Conservation (phyloP, 768 basidiomycete species). For the Hydnomerulius pinastri region DNA sequence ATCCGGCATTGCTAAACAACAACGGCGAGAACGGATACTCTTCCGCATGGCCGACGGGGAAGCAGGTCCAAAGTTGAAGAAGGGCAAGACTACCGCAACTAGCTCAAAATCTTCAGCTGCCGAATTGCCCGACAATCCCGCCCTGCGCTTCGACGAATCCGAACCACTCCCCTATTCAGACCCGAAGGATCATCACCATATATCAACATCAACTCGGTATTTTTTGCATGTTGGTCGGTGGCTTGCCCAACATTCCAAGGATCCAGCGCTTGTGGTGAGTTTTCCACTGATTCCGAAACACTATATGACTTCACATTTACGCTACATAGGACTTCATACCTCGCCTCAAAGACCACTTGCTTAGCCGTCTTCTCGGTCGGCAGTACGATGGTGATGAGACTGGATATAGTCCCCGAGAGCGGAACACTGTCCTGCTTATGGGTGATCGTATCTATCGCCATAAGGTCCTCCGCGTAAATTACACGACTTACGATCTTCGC, state of each 20-base stretch:
- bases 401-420: slow-evolving; percentile 20
- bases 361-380: slow-evolving; percentile 9
- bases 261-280: slow-evolving; percentile 11
- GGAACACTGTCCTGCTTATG: slow-evolving; percentile 15
- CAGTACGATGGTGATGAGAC: slow-evolving; percentile 29
- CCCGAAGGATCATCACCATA: slow-evolving; percentile 17
- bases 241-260: slow-evolving; percentile 1
- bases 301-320: slow-evolving; percentile 4
- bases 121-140: neutral
- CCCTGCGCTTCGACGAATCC: slow-evolving; percentile 3
- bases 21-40: slow-evolving; percentile 12
- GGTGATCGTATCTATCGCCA: slow-evolving; percentile 28
- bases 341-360: slow-evolving; percentile 20
- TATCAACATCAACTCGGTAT: slow-evolving; percentile 9
- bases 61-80: neutral
- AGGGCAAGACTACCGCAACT: neutral
- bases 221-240: slow-evolving; percentile 6
- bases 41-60: neutral
- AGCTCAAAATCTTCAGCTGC: neutral
- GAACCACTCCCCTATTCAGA: slow-evolving; percentile 8
- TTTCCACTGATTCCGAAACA: too few species aligned
- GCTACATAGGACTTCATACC: slow-evolving; percentile 17
- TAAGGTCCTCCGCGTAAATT: slow-evolving; percentile 28
- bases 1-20: slow-evolving; percentile 31
- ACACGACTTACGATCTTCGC: slow-evolving; percentile 31